phyloP scores from a whole-genome alignment of 148 eudicot genomes.

The Cornus suecica region DNA sequence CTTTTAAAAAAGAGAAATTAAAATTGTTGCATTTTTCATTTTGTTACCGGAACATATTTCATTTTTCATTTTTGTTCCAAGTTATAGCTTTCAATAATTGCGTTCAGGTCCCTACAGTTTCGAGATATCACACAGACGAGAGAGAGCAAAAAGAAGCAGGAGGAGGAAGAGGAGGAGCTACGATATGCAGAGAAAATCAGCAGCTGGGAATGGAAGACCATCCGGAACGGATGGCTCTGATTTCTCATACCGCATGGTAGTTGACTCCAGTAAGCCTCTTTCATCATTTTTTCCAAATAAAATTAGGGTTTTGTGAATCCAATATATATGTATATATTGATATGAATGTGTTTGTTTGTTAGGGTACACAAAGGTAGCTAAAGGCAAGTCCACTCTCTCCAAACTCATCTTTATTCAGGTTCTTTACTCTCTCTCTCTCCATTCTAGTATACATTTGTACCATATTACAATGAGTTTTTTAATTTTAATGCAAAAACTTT shows the following conservation, averaged over 20 bases:
- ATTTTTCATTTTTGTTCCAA: no score
- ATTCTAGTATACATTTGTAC: neutral
- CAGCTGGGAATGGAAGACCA: constrained; percentile 47
- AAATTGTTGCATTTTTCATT: no score
- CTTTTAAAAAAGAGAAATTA: no score
- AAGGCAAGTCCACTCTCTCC: constrained; percentile 55
- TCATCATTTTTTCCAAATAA: no score
- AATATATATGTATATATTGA: no score
- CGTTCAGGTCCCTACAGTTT: neutral
- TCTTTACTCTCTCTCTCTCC: neutral
- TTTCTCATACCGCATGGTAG: constrained; percentile 90
- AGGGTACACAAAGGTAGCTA: constrained; percentile 82
- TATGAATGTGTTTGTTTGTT: neutral
- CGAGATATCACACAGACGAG: neutral
- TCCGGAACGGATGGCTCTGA: constrained; percentile 91
- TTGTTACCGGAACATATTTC: no score
- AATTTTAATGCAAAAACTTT: neutral
- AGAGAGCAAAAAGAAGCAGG: no score
- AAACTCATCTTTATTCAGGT: constrained; percentile 51
- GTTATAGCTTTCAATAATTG: no score
- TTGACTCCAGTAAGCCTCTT: constrained; percentile 56
- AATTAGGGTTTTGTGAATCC: neutral
- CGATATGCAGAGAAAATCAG: constrained; percentile 56
- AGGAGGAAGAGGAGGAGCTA: constrained; percentile 7
- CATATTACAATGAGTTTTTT: neutral